phyloP scores from a whole-genome alignment of 139 green algal genomes.

The Coelastrella sp. region DNA sequence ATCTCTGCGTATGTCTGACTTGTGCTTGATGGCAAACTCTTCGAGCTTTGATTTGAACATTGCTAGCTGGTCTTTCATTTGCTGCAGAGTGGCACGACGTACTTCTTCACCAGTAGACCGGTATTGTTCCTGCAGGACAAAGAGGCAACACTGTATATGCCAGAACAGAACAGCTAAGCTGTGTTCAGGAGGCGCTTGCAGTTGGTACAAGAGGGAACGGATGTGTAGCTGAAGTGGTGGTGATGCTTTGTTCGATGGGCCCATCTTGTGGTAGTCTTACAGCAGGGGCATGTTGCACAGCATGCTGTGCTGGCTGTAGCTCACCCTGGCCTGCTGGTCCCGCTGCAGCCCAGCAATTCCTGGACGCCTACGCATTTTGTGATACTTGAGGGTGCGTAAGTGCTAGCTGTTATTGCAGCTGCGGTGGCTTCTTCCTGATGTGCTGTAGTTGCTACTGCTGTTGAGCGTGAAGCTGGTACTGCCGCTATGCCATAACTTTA shows the following conservation, averaged over 20 bases:
- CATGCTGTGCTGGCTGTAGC: background rate
- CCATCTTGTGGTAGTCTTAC: no score
- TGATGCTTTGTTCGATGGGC: background rate
- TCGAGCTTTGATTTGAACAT: slow-evolving; percentile 78
- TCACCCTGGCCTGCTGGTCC: slow-evolving; percentile 62
- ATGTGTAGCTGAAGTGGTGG: background rate
- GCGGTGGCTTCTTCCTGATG: no score
- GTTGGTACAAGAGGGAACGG: background rate
- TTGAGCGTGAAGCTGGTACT: background rate
- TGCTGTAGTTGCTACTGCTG: background rate
- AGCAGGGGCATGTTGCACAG: background rate
- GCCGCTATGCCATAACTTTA: no score
- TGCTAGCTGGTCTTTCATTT: slow-evolving; percentile 79
- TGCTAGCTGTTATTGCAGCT: background rate
- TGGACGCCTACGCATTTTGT: slow-evolving; percentile 73
- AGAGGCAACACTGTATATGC: background rate
- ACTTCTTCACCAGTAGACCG: slow-evolving; percentile 73
- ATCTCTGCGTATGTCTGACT: slow-evolving; percentile 89
- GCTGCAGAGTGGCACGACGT: slow-evolving; percentile 63
- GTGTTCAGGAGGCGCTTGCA: no score
- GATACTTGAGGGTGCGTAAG: background rate
- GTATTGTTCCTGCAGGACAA: slow-evolving; percentile 64
- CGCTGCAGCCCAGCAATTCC: slow-evolving; percentile 80
- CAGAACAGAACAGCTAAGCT: background rate
- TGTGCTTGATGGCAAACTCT: slow-evolving; percentile 94